phyloP scores from a whole-genome alignment of 2,329 filamentous ascomycete genomes.

The Apiospora kogelbergensis region DNA sequence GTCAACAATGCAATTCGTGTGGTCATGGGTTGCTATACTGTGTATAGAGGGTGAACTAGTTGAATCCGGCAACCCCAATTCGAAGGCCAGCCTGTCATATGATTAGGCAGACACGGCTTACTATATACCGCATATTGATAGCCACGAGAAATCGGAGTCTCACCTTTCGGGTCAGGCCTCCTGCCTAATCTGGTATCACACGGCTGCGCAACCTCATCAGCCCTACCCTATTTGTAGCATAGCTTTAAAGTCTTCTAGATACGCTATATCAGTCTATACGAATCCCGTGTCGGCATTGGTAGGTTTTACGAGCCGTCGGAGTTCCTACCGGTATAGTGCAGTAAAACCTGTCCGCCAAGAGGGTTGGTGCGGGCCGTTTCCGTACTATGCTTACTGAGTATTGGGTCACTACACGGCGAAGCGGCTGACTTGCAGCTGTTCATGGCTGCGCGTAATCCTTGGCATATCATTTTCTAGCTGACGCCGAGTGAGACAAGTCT shows the following conservation, averaged over 20 bases:
- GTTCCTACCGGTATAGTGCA: background rate
- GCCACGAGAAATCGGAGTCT: no score
- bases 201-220: background rate
- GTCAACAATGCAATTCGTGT: no score
- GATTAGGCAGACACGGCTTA: no score
- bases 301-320: no score
- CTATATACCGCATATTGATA: no score
- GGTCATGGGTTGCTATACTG: no score
- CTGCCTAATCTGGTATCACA: background rate
- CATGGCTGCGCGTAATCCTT: background rate
- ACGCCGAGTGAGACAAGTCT: background rate
- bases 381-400: background rate
- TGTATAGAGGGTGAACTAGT: no score
- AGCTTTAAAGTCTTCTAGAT: background rate
- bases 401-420: background rate
- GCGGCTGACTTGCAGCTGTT: background rate
- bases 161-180: no score
- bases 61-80: no score
- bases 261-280: background rate
- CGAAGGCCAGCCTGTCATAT: no score
- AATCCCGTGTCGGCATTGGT: no score
- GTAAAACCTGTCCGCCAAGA: background rate
- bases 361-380: background rate
- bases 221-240: background rate
- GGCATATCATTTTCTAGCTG: background rate